Evolutionary conservation across 371 early-diverging fungal species (phyloP).

Genomic region (Zychaea mexicana): DNA sequence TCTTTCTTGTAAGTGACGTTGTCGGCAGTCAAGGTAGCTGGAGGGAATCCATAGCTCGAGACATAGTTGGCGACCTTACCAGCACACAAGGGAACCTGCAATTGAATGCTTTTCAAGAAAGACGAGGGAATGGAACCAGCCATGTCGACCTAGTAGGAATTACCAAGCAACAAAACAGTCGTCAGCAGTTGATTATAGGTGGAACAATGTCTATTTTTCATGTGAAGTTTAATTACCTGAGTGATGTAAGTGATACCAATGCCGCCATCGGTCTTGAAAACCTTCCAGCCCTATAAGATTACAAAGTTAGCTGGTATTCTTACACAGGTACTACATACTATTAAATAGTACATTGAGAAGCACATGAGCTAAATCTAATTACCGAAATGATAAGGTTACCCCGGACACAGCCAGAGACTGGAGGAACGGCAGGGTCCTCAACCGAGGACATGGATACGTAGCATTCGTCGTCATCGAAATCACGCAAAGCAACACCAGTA

Average conservation of each 20-base stretch:
- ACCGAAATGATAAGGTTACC: constrained; percentile 39
- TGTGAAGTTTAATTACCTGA: constrained; percentile 15
- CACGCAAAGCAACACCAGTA: constrained; percentile 14
- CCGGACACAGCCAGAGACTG: constrained; percentile 31
- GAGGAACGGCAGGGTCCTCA: constrained; percentile 16
- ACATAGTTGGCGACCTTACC: constrained; percentile 42
- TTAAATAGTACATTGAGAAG: too few relatives aligned
- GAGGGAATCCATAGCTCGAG: constrained; percentile 36
- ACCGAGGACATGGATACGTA: constrained; percentile 40
- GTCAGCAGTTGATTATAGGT: too few relatives aligned
- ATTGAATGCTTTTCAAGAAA: constrained; percentile 37
- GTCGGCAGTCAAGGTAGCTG: constrained; percentile 18
- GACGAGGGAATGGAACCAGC: constrained; percentile 46
- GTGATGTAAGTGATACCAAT: constrained; percentile 44
- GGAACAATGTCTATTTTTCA: background rate
- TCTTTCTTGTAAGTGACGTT: constrained; percentile 26
- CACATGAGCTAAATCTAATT: too few relatives aligned
- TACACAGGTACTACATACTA: background rate
- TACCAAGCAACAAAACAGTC: too few relatives aligned
- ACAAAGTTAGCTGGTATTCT: background rate
- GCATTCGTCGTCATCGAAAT: constrained; percentile 20
- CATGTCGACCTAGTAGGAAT: constrained; percentile 32
- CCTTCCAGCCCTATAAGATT: constrained; percentile 40
- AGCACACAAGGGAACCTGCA: constrained; percentile 51
- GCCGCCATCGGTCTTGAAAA: constrained; percentile 31